A percentile compares a stretch with the other conserved stretches of the same genome.
phyloP scores from a whole-genome alignment of 352 stramenopile genomes.

The Phytophthora gonapodyides region DNA sequence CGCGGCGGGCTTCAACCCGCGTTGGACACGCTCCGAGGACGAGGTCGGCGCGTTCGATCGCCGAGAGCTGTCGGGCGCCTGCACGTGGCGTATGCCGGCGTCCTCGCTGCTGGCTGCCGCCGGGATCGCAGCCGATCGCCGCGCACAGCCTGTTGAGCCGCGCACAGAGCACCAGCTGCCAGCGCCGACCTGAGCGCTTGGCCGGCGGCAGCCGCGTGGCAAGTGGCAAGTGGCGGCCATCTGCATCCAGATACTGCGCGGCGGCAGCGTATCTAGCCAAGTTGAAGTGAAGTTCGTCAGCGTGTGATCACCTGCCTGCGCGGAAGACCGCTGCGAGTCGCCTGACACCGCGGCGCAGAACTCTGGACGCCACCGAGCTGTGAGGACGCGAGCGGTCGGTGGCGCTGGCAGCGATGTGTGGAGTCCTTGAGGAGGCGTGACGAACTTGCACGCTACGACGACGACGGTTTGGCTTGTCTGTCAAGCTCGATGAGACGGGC shows the following conservation, averaged over 20 bases:
- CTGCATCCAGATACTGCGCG: constrained; percentile 16
- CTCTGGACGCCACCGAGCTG: too few relatives aligned
- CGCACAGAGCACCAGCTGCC: neutral
- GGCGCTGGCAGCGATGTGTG: too few relatives aligned
- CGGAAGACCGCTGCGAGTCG: too few relatives aligned
- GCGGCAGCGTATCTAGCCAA: constrained; percentile 6
- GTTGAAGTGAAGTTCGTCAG: neutral
- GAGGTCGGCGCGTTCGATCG: neutral
- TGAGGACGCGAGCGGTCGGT: too few relatives aligned
- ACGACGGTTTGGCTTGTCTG: too few relatives aligned
- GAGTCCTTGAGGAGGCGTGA: too few relatives aligned
- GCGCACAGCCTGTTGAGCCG: neutral
- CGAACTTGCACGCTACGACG: too few relatives aligned
- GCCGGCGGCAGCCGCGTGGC: neutral
- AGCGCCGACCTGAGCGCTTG: neutral
- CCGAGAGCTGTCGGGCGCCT: neutral
- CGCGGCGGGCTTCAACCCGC: constrained; percentile 20
- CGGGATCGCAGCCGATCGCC: constrained; percentile 5
- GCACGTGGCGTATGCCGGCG: neutral
- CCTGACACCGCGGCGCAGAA: too few relatives aligned
- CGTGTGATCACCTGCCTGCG: too few relatives aligned
- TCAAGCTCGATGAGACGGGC: too few relatives aligned
- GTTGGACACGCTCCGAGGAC: constrained; percentile 29
- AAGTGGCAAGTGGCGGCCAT: neutral
- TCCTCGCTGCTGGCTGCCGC: constrained; percentile 9